Evolutionary conservation across 2,329 filamentous ascomycete genomes (phyloP), one percentile per base, ranked within the genome.

Genomic region (Beauveria varroae): DNA sequence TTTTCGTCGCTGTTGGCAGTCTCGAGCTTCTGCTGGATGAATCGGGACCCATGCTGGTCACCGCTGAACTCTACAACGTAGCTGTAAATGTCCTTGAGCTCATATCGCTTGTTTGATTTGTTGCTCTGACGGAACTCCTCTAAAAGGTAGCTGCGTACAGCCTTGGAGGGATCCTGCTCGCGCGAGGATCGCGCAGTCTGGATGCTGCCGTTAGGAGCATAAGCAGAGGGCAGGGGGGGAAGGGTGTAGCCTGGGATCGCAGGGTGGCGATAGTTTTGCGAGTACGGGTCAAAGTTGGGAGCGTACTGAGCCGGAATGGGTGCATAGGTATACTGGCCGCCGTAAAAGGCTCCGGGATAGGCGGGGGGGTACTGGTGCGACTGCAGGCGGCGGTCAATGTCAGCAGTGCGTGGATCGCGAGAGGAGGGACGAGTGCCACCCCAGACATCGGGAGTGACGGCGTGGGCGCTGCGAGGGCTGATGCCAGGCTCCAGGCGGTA

Each of bases 1-100:
- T 97, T 98, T 70, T 97, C 93, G 64, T 98, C 95, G 68, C 92
- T 96, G 71, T 96, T 97, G 60, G 95, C 95, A 1, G 86, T 89
- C 73, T 95, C 90, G 3, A 99, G 82, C 74, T 96, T 97, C 67
- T 89, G 85, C 71, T 99, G 95, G 63, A 99, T 96, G 73, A 97
- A 97, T 1, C 95, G 86, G 1, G 95, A 99, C 1, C 93, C 95
- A 67, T 96, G 89, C 72, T 98, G 95, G 70, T 99, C 95, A 18
- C 95, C 93, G 67, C 91, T 93, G 73, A 98, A 98, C 71, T 97
- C 93, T 0, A 96, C 92, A 43, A 98, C 85, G 69, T 96, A 86
- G 60, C 84, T 84, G 71, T 90, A 93, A 49, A 98, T 93, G 65
- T 96, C 90, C 81, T 90, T 93, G 10, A 99, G 79, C 68, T 96